Percentiles rank a stretch among this genome's conserved stretches.
Conservation (phyloP, 2,329 filamentous ascomycete species). For the Neurospora crassa region DNA sequence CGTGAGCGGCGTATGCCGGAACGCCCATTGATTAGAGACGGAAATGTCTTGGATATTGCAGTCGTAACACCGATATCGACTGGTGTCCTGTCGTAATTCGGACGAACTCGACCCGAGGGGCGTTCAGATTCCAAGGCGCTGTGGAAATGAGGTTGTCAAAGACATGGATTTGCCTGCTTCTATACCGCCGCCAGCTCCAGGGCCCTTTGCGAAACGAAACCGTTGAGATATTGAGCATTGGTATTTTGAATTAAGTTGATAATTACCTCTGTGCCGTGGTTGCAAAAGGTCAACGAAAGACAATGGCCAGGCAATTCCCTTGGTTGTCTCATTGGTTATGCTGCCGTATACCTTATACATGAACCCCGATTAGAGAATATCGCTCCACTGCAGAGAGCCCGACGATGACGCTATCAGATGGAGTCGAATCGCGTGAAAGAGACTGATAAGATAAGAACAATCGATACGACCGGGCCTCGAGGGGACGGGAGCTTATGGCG, state of each 20-base stretch:
- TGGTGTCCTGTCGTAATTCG: neutral
- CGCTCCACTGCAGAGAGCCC: neutral
- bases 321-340: neutral
- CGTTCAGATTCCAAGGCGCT: neutral
- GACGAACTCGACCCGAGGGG: neutral
- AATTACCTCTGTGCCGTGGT: neutral
- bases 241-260: neutral
- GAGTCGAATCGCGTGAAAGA: neutral
- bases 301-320: accelerated
- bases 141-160: neutral
- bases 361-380: neutral
- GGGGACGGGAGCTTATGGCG: neutral
- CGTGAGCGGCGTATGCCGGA: neutral
- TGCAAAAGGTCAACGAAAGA: neutral
- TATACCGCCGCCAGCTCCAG: neutral
- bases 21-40: neutral
- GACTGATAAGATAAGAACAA: conserved; percentile 7
- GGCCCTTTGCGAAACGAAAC: neutral
- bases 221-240: too few species aligned
- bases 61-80: neutral
- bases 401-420: neutral
- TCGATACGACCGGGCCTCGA: neutral
- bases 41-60: neutral
- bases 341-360: neutral
- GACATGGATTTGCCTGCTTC: neutral